Evolutionary conservation across 2,329 filamentous ascomycete genomes (phyloP), one percentile per base, ranked within the genome.

Genomic region (Arthrobotrys musiformis): DNA sequence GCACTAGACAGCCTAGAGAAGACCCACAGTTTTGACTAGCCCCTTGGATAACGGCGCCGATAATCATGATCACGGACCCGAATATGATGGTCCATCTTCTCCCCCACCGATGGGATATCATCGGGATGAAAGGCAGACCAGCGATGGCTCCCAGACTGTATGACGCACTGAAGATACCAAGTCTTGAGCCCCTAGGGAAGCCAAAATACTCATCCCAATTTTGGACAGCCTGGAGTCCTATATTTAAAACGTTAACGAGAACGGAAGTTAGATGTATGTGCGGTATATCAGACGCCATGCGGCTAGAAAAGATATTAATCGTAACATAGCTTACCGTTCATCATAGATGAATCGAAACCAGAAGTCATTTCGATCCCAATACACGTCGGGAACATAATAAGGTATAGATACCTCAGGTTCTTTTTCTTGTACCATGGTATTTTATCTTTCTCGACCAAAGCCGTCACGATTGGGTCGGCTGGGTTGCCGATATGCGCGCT

Each of bases 341-440:
- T 85, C 81, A 87, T 85, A 28, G 84, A 86, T 2, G 85, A 86
- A 79, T 89, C 88, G 79, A 89, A 89, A 0, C 88, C 88, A 2
- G 87, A 88, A 0, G 88, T 89, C 80, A 88, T 88, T 82, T 90
- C 89, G 70, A 90, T 88, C 54, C 88, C 88, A 83, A 90, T 87
- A 81, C 87, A 89, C 48, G 87, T 87, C 22, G 87, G 87, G 72
- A 90, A 87, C 60, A 90, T 85, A 74, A 88, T 82, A 5, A 90
- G 81, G 80, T 90, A 90, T 40, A 90, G 84, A 17, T 81, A 81
- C 64, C 88, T 85, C 42, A 90, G 83, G 79, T 90, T 90, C 0
- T 86, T 87, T 82, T 90, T 90, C 80, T 84, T 85, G 69, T 83
- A 85, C 84, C 84, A 85, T 62, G 81, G 79, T 8, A 83, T 80